Percentiles rank a stretch among this genome's conserved stretches.
phyloP scores from a whole-genome alignment of 2,329 filamentous ascomycete genomes.

The Eutypa lata region DNA sequence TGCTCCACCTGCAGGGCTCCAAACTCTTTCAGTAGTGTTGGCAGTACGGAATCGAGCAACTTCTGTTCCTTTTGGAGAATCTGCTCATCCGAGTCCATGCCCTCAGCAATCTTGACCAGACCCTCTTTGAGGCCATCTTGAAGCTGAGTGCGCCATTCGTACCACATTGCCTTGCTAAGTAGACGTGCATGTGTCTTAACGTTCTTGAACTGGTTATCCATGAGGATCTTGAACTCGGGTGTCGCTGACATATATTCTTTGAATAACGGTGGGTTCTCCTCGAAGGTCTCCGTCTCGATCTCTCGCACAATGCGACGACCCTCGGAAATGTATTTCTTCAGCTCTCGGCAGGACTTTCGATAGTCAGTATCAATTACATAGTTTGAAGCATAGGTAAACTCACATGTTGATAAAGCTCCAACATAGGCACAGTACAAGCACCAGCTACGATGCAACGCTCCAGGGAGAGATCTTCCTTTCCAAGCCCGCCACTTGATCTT shows the following conservation, averaged over 20 bases:
- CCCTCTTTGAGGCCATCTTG: constrained; percentile 78
- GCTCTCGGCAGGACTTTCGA: constrained; percentile 74
- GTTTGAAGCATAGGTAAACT: constrained; percentile 28
- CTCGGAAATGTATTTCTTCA: constrained; percentile 95
- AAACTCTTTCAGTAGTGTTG: constrained; percentile 59
- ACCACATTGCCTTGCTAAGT: constrained; percentile 95
- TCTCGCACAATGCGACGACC: constrained; percentile 85
- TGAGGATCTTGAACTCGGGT: constrained; percentile 76
- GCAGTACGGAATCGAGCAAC: constrained; percentile 65
- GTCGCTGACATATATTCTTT: constrained; percentile 85
- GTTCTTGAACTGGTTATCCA: constrained; percentile 98
- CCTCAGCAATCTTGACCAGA: constrained; percentile 69
- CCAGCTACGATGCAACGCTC: constrained; percentile 83
- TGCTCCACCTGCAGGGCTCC: constrained; percentile 62
- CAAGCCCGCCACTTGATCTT: constrained; percentile 39
- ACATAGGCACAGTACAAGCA: constrained; percentile 86
- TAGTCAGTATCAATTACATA: constrained; percentile 22
- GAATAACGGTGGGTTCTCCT: constrained; percentile 89
- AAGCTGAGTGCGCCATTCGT: constrained; percentile 92
- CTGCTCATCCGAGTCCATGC: constrained; percentile 72
- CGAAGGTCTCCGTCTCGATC: constrained; percentile 83
- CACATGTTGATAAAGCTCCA: constrained; percentile 90
- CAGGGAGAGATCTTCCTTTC: constrained; percentile 55
- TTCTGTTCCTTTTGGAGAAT: constrained; percentile 65
- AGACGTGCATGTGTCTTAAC: constrained; percentile 90